Conservation (phyloP, 2,329 filamentous ascomycete genomes). For the Monosporascus sp. region DNA sequence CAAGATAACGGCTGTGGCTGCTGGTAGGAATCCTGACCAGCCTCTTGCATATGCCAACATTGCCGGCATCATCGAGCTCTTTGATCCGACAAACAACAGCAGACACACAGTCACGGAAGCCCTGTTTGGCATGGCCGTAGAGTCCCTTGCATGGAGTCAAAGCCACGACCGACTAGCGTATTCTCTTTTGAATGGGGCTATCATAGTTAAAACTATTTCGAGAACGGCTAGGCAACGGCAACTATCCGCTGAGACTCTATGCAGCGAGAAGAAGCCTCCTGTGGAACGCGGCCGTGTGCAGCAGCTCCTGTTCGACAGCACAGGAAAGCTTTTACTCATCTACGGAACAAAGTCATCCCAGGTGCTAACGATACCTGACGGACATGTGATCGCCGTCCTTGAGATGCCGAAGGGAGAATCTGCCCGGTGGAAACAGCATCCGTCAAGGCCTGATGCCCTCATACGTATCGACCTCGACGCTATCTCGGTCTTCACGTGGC, state of each 20-base stretch:
- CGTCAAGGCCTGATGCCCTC: background rate
- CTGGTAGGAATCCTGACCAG: background rate
- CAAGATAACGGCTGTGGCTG: slow-evolving; percentile 4
- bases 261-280: background rate
- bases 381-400: slow-evolving; percentile 1
- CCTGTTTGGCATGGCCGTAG: slow-evolving; percentile 1
- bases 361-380: slow-evolving; percentile 3
- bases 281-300: background rate
- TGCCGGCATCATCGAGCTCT: slow-evolving; percentile 9
- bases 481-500: slow-evolving; percentile 3
- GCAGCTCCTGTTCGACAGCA: slow-evolving; percentile 6
- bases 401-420: background rate
- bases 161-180: slow-evolving; percentile 8
- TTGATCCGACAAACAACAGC: slow-evolving; percentile 3
- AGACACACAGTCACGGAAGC: slow-evolving; percentile 6
- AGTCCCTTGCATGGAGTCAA: slow-evolving; percentile 6
- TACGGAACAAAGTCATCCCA: slow-evolving; percentile 2
- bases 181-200: slow-evolving; percentile 3
- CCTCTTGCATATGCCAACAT: slow-evolving; percentile 8
- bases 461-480: background rate
- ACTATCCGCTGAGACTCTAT: background rate
- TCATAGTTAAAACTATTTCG: background rate
- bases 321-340: slow-evolving; percentile 2
- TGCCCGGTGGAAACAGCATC: slow-evolving; percentile 3
- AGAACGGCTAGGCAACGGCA: background rate